Conservation (phyloP, 441 rosid species). For the Brassica hybrid region DNA sequence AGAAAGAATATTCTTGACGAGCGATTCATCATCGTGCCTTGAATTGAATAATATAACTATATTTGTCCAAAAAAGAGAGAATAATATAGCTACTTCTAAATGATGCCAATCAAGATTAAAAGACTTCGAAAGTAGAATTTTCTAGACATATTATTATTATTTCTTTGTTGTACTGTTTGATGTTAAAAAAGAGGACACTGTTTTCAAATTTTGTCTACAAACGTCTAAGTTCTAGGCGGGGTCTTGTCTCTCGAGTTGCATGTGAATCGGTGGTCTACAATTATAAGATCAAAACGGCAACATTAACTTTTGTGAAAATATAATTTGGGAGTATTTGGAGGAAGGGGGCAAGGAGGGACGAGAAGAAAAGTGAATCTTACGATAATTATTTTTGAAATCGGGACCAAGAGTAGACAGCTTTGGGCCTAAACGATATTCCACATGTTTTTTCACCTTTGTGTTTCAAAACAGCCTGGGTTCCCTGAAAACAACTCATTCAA, state of each 20-base stretch:
- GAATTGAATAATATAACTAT: too few species aligned
- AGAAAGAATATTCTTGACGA: conserved; percentile 21
- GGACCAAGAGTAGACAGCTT: conserved; percentile 41
- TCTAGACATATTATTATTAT: background rate
- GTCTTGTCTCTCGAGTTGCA: conserved; percentile 30
- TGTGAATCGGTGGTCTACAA: conserved; percentile 21
- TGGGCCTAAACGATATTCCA: conserved; percentile 39
- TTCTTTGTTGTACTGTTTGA: conserved; percentile 9
- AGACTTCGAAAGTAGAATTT: background rate
- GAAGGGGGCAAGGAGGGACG: conserved; percentile 42
- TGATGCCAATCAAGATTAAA: background rate
- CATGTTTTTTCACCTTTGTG: conserved; percentile 29
- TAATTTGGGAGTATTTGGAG: conserved; percentile 38
- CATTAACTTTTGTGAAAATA: conserved; percentile 12
- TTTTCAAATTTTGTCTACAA: conserved; percentile 25
- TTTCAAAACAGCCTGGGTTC: conserved; percentile 24
- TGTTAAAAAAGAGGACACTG: conserved; percentile 24
- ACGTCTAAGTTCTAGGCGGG: conserved; percentile 29
- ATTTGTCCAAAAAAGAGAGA: too few species aligned
- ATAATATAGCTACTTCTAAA: background rate
- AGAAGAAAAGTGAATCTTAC: background rate
- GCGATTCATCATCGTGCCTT: conserved; percentile 4
- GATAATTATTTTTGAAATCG: conserved; percentile 1
- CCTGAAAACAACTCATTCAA: conserved; percentile 18
- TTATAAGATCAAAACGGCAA: background rate